phyloP scores from a whole-genome alignment of 352 stramenopile genomes.

The Phytopythium oedochilum region DNA sequence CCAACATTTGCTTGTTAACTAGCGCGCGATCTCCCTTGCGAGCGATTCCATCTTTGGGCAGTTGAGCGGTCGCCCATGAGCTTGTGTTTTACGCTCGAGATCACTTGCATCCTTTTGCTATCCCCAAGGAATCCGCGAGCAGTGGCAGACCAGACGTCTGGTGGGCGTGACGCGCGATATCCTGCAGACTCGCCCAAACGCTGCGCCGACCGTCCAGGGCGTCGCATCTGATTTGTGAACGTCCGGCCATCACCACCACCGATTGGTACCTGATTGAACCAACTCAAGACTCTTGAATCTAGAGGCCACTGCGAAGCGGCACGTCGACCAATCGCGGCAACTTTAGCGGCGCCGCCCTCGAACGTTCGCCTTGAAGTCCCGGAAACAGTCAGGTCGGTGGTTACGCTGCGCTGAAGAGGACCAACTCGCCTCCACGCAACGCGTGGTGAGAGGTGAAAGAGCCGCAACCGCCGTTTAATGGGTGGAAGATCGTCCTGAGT shows the following conservation, averaged over 20 bases:
- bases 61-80: too few relatives aligned
- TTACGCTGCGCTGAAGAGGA: not conserved
- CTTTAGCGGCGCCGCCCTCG: not conserved
- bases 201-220: not conserved
- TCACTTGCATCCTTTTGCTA: too few relatives aligned
- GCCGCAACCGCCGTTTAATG: not conserved
- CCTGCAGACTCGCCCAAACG: not conserved
- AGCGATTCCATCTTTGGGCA: not conserved
- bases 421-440: too few relatives aligned
- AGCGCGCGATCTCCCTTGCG: too few relatives aligned
- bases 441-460: too few relatives aligned
- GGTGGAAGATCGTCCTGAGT: not conserved
- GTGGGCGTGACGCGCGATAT: not conserved
- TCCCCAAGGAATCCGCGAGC: too few relatives aligned
- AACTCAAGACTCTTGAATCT: too few relatives aligned
- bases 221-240: not conserved
- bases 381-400: not conserved
- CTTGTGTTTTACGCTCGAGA: too few relatives aligned
- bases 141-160: not conserved
- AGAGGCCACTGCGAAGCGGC: not conserved
- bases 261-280: too few relatives aligned
- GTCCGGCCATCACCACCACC: not conserved
- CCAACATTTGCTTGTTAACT: too few relatives aligned
- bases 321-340: not conserved
- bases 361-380: too few relatives aligned